Evolutionary conservation across 2,329 filamentous ascomycete species (phyloP), one percentile per base, ranked within the genome.

Genomic region (Xylariaceae sp.): DNA sequence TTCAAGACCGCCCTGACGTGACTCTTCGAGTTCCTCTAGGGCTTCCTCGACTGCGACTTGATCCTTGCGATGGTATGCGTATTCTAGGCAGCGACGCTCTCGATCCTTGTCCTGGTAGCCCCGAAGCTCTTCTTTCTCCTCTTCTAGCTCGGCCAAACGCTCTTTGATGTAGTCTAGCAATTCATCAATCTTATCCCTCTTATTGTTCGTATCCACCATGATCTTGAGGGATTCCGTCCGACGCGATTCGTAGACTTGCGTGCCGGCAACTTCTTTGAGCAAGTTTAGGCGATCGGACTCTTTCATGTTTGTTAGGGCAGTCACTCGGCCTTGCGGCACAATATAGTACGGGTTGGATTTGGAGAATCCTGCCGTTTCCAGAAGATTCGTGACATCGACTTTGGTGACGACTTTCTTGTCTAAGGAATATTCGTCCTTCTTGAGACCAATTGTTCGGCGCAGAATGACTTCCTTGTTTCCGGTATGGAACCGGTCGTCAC

Each of bases 341-440:
- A 99, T 99, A 71, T 99, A 99, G 78, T 97, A 99, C 30, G 94
- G 94, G 70, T 99, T 99, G 54, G 91, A 96, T 62, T 91, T 85
- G 58, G 92, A 97, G 72, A 99, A 97, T 26, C 94, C 94, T 11
- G 94, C 94, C 6, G 91, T 95, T 71, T 99, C 94, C 42, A 99
- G 81, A 39, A 99, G 80, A 70, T 96, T 95, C 78, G 95, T 88
- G 56, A 99, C 92, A 70, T 99, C 94, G 59, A 85, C 81, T 70
- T 95, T 96, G 39, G 91, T 96, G 35, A 91, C 89, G 62, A 95
- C 95, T 75, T 96, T 99, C 69, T 91, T 89, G 72, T 99, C 94
- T 32, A 99, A 83, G 1, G 92, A 95, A 71, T 97, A 99, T 75
- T 99, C 94, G 70, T 99, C 94, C 74, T 99, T 99, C 74, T 99